These are phyloP conservation scores for Cordyceps cicadae DNA, from an alignment of 2,329 filamentous ascomycete genomes.

Conservation along the genomic window DNA sequence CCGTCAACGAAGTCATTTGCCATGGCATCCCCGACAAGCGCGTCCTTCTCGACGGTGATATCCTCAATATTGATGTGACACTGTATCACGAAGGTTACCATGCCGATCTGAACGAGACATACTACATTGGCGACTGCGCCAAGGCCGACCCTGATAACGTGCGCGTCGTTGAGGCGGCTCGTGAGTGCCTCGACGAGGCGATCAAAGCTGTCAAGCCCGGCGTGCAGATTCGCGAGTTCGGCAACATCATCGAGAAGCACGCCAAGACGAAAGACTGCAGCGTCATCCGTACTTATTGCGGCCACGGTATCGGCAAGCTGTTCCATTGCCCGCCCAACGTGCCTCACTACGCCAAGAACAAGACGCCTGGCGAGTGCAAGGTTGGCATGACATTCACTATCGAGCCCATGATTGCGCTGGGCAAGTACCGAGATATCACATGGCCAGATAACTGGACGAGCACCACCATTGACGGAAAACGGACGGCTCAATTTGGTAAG, in stretches of 20 bases:
- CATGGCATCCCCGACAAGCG: conserved; percentile 95
- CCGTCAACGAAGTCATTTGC: conserved; percentile 94
- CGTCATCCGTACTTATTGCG: conserved; percentile 92
- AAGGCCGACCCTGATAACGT: conserved; percentile 77
- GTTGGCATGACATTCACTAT: conserved; percentile 98
- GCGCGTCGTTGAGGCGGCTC: conserved; percentile 79
- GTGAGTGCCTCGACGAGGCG: conserved; percentile 82
- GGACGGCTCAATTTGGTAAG: conserved; percentile 86
- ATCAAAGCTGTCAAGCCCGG: conserved; percentile 92
- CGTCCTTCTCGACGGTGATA: conserved; percentile 81
- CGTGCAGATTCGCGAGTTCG: conserved; percentile 84
- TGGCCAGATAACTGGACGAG: conserved; percentile 99
- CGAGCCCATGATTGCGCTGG: conserved; percentile 94
- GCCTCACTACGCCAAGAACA: conserved; percentile 97
- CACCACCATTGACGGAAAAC: conserved; percentile 79
- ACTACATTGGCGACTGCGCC: conserved; percentile 90
- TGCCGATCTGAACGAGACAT: conserved; percentile 95
- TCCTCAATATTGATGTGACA: conserved; percentile 93
- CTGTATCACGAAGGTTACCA: conserved; percentile 94
- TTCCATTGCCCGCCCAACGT: conserved; percentile 94
- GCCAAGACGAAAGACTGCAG: conserved; percentile 80
- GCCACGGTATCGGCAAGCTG: conserved; percentile 86
- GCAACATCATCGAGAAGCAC: conserved; percentile 90
- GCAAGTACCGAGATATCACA: conserved; percentile 83
- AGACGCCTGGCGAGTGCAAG: conserved; percentile 89